Conservation (phyloP, 2,329 filamentous ascomycete genomes). For the Penicillium sp. region DNA sequence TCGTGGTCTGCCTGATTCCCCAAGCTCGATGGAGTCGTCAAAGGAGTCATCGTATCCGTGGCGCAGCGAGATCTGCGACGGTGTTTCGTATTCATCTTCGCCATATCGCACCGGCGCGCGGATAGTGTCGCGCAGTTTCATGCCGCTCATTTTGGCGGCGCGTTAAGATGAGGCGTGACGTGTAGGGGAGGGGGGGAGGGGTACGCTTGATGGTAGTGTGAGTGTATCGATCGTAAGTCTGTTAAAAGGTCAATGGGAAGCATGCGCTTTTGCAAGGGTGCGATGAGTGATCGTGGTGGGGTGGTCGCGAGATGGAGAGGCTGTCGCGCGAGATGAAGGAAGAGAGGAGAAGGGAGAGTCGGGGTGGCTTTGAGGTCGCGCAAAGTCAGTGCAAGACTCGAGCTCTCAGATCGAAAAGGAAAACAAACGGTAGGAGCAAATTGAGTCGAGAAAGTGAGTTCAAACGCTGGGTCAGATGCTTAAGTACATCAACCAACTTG, state of each 20-base stretch:
- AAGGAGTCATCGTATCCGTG: neutral
- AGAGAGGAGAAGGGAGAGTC: neutral
- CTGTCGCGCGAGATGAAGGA: neutral
- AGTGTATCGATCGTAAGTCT: neutral
- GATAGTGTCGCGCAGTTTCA: slow-evolving; percentile 37
- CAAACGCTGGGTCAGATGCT: neutral
- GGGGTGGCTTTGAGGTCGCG: neutral
- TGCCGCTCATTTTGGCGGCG: slow-evolving; percentile 17
- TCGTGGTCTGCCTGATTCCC: neutral
- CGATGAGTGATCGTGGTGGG: neutral
- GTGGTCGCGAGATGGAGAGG: neutral
- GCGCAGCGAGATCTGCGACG: neutral
- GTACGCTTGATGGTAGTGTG: neutral
- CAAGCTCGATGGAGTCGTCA: neutral
- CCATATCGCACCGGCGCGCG: slow-evolving; percentile 31
- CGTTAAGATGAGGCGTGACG: neutral
- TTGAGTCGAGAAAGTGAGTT: neutral
- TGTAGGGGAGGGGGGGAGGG: neutral
- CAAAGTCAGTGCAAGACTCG: neutral
- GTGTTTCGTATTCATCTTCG: slow-evolving; percentile 24
- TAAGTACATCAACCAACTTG: neutral
- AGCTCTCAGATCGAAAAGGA: neutral
- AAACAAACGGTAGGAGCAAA: neutral
- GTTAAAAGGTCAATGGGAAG: neutral
- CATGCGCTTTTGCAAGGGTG: neutral